Base-by-base conservation (phyloP, 768 basidiomycete genomes). In the Terana coerulea region DNA sequence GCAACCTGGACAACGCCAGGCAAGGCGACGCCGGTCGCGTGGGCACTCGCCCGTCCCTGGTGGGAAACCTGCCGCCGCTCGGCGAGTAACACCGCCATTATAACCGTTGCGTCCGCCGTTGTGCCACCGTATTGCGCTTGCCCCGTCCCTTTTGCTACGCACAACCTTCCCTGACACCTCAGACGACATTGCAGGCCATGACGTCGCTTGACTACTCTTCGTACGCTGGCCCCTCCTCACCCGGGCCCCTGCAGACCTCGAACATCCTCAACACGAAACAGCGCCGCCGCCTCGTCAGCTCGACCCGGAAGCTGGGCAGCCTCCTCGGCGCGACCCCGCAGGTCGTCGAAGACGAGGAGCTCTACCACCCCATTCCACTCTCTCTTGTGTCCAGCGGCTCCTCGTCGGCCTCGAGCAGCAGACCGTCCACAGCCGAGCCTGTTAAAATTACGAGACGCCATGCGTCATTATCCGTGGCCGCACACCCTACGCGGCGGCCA, bases 231-330 rank as follows among this genome's bases (percentile, higher is more conserved):
- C 45, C 45, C 3, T 22, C 31, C 45, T 34, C 54, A 15, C 34
- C 48, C 19, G n/a, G n/a, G n/a, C 51, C 50, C 9, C 48, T 47
- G 15, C 52, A 42, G 22, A 57, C 56, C 8, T 37, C 25, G 19
- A 49, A 57, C 31, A 12, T 21, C 9, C 47, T 57, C 26, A 37
- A 53, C 31, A 30, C 15, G n/a, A 43, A 49, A n/a, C 35, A 53
- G 49, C 56, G 56, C 11, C 37, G 19, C 24, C 52, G 56, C 19
- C 49, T 57, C 26, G 51, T 57, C 39, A 47, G 52, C 39, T 51
- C 52, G 5, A 51, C 56, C 3, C 19, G 56, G 15, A 57, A 57
- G 39, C 33, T 57, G 15, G 56, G 51, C 8, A 48, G 48, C 9
- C 29, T 57, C 11, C 41, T 57, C 17, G 56, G 56, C 3, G 47